These are phyloP conservation scores for Immersiella caudata DNA, from an alignment of 495 filamentous ascomycete genomes.

Conservation along the genomic window DNA sequence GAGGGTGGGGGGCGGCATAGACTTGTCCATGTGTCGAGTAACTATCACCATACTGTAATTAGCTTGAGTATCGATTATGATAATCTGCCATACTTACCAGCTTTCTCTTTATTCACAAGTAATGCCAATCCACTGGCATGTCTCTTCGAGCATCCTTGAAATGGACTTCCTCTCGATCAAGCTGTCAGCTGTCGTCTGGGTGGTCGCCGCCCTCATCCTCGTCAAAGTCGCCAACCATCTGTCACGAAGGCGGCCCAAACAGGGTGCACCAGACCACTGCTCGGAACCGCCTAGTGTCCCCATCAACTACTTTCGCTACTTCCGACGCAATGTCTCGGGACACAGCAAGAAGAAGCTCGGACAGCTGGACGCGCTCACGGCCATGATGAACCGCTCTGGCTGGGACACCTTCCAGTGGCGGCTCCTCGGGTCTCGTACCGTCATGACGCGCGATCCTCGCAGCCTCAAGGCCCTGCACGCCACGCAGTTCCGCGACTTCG, in stretches of 20 bases:
- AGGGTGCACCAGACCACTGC: background rate
- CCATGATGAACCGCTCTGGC: slow-evolving; percentile 9
- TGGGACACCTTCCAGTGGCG: slow-evolving; percentile 9
- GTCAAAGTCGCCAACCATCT: background rate
- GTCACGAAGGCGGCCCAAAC: background rate
- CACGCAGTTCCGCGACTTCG: slow-evolving; percentile 2
- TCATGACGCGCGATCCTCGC: background rate
- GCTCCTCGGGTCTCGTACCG: background rate
- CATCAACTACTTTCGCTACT: slow-evolving; percentile 7
- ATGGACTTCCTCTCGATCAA: background rate
- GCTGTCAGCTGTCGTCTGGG: background rate
- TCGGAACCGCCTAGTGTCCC: background rate
- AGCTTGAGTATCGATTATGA: no score
- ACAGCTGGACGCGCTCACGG: slow-evolving; percentile 1
- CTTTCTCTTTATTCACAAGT: no score
- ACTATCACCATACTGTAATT: no score
- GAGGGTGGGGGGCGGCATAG: no score
- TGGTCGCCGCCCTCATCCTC: background rate
- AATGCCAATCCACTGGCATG: no score
- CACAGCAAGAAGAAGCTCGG: background rate
- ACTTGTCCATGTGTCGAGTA: no score
- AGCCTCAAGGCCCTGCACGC: background rate
- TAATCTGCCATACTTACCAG: no score
- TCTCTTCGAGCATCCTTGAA: background rate
- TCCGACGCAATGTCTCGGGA: slow-evolving; percentile 5